These are phyloP conservation scores for Globisporangium sylvaticum DNA, from an alignment of 352 stramenopile species.

Conservation along the genomic window DNA sequence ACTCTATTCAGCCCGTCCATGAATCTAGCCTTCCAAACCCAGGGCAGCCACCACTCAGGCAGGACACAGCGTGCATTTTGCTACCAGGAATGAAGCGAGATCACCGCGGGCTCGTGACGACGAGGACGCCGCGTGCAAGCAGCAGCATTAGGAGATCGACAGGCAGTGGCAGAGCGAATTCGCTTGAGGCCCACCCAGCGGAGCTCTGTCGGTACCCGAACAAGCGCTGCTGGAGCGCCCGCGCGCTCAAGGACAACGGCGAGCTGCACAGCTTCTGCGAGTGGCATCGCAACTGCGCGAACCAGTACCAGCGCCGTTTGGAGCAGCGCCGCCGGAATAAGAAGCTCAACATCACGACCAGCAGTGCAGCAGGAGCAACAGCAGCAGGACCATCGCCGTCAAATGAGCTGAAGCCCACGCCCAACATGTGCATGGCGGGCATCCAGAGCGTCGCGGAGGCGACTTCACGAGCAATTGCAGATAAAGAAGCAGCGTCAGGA, in stretches of 20 bases:
- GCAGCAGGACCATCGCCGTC: slow-evolving; percentile 1
- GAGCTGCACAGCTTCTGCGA: slow-evolving; percentile 75
- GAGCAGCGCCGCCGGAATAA: slow-evolving; percentile 37
- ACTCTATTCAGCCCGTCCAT: neutral
- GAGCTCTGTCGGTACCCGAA: slow-evolving; percentile 62
- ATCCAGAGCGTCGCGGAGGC: slow-evolving; percentile 8
- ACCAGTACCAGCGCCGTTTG: slow-evolving; percentile 72
- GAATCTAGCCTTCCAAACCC: neutral
- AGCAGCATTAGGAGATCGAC: neutral
- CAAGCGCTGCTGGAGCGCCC: slow-evolving; percentile 60
- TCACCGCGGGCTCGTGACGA: neutral
- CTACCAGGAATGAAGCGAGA: slow-evolving; percentile 6
- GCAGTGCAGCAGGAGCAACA: slow-evolving; percentile 7
- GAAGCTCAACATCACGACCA: slow-evolving; percentile 21
- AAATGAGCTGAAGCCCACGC: neutral
- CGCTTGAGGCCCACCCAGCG: neutral
- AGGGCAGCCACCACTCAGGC: neutral
- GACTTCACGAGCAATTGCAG: neutral
- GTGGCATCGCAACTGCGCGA: slow-evolving; percentile 62
- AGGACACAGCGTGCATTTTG: neutral
- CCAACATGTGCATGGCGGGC: slow-evolving; percentile 10
- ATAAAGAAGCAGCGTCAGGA: neutral
- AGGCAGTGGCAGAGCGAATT: neutral
- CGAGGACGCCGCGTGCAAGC: neutral
- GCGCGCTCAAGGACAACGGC: slow-evolving; percentile 68